phyloP scores from a whole-genome alignment of 129 eudicot species.

The Chrysanthemum makinoi region DNA sequence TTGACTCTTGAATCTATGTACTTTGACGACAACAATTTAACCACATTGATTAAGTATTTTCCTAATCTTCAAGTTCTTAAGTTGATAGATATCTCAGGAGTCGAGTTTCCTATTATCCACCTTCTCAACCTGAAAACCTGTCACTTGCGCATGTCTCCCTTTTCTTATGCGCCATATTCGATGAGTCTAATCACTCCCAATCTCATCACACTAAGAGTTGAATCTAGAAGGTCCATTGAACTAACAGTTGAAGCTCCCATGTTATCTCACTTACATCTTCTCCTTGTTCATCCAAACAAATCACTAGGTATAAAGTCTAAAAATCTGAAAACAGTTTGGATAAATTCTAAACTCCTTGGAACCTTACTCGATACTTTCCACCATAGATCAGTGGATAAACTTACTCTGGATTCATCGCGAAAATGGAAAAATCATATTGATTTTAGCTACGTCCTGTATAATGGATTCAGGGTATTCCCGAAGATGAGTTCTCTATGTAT shows the following conservation, averaged over 20 bases:
- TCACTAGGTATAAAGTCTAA: background rate
- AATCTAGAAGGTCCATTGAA: background rate
- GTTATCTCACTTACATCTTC: background rate
- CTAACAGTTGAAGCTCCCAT: background rate
- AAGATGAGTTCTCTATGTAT: too few species aligned
- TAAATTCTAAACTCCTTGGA: background rate
- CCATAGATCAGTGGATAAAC: background rate
- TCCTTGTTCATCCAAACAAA: background rate
- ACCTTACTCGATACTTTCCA: background rate
- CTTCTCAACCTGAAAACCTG: background rate
- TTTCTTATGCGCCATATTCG: conserved; percentile 36
- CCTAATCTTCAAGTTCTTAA: background rate
- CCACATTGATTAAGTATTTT: background rate
- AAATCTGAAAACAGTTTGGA: background rate
- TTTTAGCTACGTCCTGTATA: background rate
- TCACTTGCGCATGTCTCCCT: background rate
- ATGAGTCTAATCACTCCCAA: background rate
- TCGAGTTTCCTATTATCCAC: background rate
- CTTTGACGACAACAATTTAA: background rate
- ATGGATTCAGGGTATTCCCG: too few species aligned
- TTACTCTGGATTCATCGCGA: background rate
- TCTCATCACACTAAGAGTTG: background rate
- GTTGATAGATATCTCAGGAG: background rate
- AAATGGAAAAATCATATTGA: background rate
- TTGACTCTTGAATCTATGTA: background rate